Evolutionary conservation across 768 basidiomycete genomes (phyloP).

Genomic region (Astraeus odoratus): DNA sequence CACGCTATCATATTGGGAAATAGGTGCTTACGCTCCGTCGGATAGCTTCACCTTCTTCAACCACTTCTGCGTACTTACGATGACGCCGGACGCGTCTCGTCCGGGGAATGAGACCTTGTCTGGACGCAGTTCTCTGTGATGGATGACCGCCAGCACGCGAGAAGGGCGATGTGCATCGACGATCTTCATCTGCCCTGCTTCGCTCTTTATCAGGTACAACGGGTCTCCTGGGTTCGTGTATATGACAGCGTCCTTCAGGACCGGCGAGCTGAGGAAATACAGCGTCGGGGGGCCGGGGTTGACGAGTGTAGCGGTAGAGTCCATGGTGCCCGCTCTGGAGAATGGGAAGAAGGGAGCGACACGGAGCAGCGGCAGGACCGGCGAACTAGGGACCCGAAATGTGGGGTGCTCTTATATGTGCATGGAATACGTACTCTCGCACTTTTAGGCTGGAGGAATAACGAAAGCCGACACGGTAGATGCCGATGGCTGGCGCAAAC

Average conservation of each 20-base stretch:
- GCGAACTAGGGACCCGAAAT: too few species aligned
- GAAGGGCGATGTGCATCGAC: constrained; percentile 6
- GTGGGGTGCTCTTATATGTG: too few species aligned
- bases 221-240: constrained; percentile 14
- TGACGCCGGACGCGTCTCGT: not conserved
- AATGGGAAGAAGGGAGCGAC: too few species aligned
- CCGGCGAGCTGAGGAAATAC: constrained; percentile 20
- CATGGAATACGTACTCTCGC: too few species aligned
- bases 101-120: constrained; percentile 24
- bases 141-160: constrained; percentile 18
- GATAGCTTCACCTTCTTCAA: constrained; percentile 18
- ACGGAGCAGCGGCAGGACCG: too few species aligned
- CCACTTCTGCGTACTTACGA: constrained; percentile 21
- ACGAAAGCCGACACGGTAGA: too few species aligned
- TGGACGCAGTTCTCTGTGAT: constrained; percentile 20
- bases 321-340: constrained; percentile 11
- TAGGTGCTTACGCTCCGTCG: constrained; percentile 18
- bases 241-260: constrained; percentile 13
- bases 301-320: constrained; percentile 24
- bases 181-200: constrained; percentile 15
- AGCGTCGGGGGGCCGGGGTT: constrained; percentile 16
- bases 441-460: too few species aligned
- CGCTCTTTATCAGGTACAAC: constrained; percentile 19
- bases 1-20: not conserved
- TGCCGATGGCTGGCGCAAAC: too few species aligned